A percentile compares a stretch with the other conserved stretches of the same genome.
phyloP scores from a whole-genome alignment of 2,329 filamentous ascomycete species.

The Allantophomopsis cytisporea region DNA sequence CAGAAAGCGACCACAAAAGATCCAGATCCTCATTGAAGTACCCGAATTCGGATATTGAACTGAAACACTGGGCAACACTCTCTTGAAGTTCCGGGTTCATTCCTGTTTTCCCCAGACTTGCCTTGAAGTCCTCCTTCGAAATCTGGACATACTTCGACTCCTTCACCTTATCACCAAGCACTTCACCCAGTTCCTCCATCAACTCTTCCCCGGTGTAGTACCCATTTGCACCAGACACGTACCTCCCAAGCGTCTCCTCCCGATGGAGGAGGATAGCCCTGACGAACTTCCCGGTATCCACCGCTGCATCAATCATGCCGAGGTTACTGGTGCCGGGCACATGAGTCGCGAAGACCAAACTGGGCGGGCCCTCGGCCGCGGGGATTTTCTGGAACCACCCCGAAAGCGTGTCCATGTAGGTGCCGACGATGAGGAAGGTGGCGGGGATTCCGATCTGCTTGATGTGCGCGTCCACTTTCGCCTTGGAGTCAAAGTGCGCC shows the following conservation, averaged over 20 bases:
- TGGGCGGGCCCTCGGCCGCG: slow-evolving; percentile 10
- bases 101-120: slow-evolving; percentile 1
- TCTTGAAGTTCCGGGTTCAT: slow-evolving; percentile 8
- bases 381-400: slow-evolving; percentile 9
- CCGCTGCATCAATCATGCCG: slow-evolving; percentile 16
- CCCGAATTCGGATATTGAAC: slow-evolving; percentile 17
- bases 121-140: slow-evolving; percentile 1
- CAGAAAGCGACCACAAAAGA: no score
- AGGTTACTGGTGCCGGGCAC: slow-evolving; percentile 15
- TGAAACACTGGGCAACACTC: slow-evolving; percentile 10
- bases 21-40: slow-evolving; percentile 15
- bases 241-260: slow-evolving; percentile 25
- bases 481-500: slow-evolving; percentile 23
- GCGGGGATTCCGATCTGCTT: slow-evolving; percentile 23
- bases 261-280: slow-evolving; percentile 18
- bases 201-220: slow-evolving; percentile 26
- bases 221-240: slow-evolving; percentile 25
- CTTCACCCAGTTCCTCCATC: slow-evolving; percentile 23
- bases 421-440: slow-evolving; percentile 32
- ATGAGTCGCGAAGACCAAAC: slow-evolving; percentile 13
- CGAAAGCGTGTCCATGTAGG: slow-evolving; percentile 35
- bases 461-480: slow-evolving; percentile 21
- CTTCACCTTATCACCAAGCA: slow-evolving; percentile 19
- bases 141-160: slow-evolving; percentile 1
- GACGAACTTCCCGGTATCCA: slow-evolving; percentile 21